These are phyloP conservation scores for Fagus sylvatica DNA, from an alignment of 306 rosid genomes.

Conservation along the genomic window DNA sequence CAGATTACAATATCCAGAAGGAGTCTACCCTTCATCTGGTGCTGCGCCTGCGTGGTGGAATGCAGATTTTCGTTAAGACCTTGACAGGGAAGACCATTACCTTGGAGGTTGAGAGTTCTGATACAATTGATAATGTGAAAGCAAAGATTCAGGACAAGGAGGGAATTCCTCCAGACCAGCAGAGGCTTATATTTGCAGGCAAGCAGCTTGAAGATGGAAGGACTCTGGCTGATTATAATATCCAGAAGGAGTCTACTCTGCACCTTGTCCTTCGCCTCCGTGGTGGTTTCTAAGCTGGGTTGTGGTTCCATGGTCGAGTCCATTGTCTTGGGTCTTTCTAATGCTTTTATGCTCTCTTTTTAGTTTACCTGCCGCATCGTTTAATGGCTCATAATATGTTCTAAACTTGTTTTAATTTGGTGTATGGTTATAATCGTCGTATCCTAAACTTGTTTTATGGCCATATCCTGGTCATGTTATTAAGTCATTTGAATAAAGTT, in stretches of 20 bases:
- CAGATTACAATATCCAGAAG: conserved; percentile 37
- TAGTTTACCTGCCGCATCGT: not conserved
- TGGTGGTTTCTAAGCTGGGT: conserved; percentile 20
- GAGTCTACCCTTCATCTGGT: conserved; percentile 35
- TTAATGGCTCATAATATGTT: not conserved
- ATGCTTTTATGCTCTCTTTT: not conserved
- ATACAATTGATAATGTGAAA: conserved; percentile 30
- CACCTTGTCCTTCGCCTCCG: conserved; percentile 41
- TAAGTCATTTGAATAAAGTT: not conserved
- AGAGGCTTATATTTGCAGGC: conserved; percentile 33
- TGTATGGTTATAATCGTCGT: not conserved
- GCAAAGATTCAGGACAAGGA: conserved; percentile 38
- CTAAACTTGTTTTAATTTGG: not conserved
- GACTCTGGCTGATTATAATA: conserved; percentile 35
- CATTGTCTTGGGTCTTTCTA: not conserved
- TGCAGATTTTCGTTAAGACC: conserved; percentile 37
- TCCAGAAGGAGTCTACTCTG: conserved; percentile 40
- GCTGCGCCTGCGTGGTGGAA: conserved; percentile 35
- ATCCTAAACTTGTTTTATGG: not conserved
- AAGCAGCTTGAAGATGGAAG: conserved; percentile 41
- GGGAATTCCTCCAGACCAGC: conserved; percentile 39
- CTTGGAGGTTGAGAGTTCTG: conserved; percentile 36
- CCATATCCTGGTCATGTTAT: not conserved
- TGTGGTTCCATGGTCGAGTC: not conserved
- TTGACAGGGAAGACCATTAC: conserved; percentile 36